A percentile compares a stretch with the other conserved stretches of the same genome.
Conservation (phyloP, 768 basidiomycete genomes). For the Chalciporus sphaerocephalus region DNA sequence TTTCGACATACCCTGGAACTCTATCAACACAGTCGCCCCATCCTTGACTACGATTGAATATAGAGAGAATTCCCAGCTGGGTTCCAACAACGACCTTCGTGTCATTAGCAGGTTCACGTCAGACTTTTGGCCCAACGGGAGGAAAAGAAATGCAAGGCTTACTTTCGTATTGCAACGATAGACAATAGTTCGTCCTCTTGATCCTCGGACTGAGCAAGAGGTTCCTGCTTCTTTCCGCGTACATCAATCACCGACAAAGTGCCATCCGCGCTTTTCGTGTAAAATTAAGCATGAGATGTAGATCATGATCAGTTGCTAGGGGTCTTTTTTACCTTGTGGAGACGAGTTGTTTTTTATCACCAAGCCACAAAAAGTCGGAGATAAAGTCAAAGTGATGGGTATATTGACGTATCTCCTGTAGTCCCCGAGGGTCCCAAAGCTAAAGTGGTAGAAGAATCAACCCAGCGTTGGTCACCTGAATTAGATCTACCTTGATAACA, state of each 20-base stretch:
- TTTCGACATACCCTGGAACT: conserved; percentile 64
- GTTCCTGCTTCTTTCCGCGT: conserved; percentile 72
- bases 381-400: conserved; percentile 93
- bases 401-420: conserved; percentile 60
- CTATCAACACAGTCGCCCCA: conserved; percentile 93
- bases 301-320: not conserved
- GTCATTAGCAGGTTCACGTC: conserved; percentile 38
- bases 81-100: conserved; percentile 86
- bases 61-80: conserved; percentile 81
- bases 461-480: not conserved
- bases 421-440: conserved; percentile 87
- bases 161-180: conserved; percentile 81
- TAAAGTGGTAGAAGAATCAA: conserved; percentile 27
- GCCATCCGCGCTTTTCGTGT: conserved; percentile 71
- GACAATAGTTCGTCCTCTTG: conserved; percentile 94
- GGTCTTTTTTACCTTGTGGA: conserved; percentile 65
- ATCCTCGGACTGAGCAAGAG: conserved; percentile 85
- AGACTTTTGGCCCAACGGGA: not conserved
- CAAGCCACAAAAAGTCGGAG: conserved; percentile 84
- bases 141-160: conserved; percentile 17
- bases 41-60: conserved; percentile 83
- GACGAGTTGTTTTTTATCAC: conserved; percentile 79
- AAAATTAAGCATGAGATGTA: not conserved
- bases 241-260: conserved; percentile 91
- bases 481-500: conserved; percentile 69